Base-by-base conservation (phyloP, 441 rosid species). In the Rhodomyrtus psidioides region DNA sequence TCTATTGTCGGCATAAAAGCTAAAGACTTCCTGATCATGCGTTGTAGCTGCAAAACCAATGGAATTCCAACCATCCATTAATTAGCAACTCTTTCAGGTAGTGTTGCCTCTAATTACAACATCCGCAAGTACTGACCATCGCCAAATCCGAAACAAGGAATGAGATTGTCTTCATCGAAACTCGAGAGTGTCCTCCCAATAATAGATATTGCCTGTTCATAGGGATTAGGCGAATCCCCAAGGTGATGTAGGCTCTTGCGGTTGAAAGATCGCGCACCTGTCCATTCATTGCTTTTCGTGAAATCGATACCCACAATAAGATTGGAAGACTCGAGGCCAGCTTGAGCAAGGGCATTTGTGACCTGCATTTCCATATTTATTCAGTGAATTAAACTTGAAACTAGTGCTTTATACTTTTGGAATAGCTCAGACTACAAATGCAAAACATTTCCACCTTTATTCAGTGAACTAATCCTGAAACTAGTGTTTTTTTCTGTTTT, bases 61-160 rank as follows among this genome's bases (percentile, higher is more conserved):
- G 12, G 39, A 27, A 21, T 5, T 65, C 26, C 76, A 34, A 19
- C 26, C 21, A 42, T 65, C 46, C 26, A 65, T 13, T 65, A 34
- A 34, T 70, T 70, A 70, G 79, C 79, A 70, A 70, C 79, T 39
- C 79, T 70, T 13, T 23, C 2, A 70, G 79, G 49, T 39, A 7
- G 23, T 70, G n/a, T 21, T 21, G 21, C 49, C 44, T 39, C 79
- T 39, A 21, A 39, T 39, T 39, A 70, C 51, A 70, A 39, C 49
- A 70, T 55, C 39, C 5, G 6, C 24, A 24, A 53, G 53, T 14
- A 84, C 89, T 83, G 24, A 88, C 89, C 89, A 34, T 88, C 89
- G 14, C 89, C 89, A 34, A 88, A 88, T 23, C 89, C 89, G 16
- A 58, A 88, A 81, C 89, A 88, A 86, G 89, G 89, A 83, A 88